Percentiles rank a stretch among this genome's conserved stretches.
Conservation (phyloP, 2,329 filamentous ascomycete species). For the Trichoderma sp. region DNA sequence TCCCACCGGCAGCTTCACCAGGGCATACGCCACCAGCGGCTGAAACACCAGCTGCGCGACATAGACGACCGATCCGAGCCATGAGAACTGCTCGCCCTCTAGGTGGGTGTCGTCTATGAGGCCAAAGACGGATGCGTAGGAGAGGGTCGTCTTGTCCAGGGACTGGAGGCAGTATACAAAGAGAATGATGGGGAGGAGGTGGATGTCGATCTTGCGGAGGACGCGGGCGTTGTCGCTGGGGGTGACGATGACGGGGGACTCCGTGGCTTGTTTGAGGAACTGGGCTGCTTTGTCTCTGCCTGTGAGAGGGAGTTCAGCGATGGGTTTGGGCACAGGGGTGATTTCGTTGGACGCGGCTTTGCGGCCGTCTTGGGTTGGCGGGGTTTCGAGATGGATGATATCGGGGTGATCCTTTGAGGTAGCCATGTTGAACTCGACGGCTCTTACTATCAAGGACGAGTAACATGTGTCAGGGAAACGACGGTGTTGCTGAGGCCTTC, state of each 20-base stretch:
- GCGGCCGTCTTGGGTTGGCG: not conserved
- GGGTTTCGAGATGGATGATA: constrained; percentile 22
- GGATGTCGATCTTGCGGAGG: constrained; percentile 51
- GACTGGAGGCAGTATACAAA: constrained; percentile 52
- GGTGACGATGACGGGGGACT: constrained; percentile 50
- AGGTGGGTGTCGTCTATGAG: constrained; percentile 57
- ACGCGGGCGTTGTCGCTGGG: constrained; percentile 54
- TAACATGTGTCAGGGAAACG: not conserved
- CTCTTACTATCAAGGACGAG: constrained; percentile 1
- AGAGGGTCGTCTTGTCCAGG: constrained; percentile 47
- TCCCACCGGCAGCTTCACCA: constrained; percentile 57
- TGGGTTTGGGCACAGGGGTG: constrained; percentile 5
- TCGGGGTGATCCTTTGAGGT: constrained; percentile 24
- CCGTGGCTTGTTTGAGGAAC: constrained; percentile 50
- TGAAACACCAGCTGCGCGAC: constrained; percentile 46
- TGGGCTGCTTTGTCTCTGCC: constrained; percentile 51
- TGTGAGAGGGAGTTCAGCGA: constrained; percentile 9
- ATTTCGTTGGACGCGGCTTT: constrained; percentile 16
- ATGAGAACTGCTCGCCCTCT: constrained; percentile 59
- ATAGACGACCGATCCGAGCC: constrained; percentile 55
- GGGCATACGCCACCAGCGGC: constrained; percentile 57
- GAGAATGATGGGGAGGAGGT: constrained; percentile 54
- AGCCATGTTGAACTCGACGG: constrained; percentile 4
- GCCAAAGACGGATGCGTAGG: constrained; percentile 66
- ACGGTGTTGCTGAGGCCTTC: not conserved